These are phyloP conservation scores for Suhomyces tanzawaensis DNA, from an alignment of 805 yeast species.

Conservation along the genomic window DNA sequence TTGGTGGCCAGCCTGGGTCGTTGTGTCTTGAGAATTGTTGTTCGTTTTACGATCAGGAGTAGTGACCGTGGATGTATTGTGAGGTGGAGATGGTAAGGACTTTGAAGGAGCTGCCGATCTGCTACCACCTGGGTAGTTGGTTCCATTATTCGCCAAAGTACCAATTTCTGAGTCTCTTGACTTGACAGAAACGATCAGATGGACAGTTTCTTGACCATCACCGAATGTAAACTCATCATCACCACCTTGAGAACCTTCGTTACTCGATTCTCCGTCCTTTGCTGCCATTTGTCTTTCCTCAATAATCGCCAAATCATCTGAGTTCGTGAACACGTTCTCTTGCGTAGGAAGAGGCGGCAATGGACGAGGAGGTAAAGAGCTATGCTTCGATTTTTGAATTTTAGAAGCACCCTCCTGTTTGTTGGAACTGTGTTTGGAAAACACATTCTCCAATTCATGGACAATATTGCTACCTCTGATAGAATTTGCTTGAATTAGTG, in stretches of 20 bases:
- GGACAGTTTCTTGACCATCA: background rate
- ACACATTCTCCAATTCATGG: slow-evolving; percentile 11
- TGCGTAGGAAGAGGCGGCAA: background rate
- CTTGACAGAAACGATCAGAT: background rate
- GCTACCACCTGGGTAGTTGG: background rate
- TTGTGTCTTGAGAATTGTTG: no score
- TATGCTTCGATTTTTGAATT: background rate
- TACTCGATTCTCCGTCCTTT: background rate
- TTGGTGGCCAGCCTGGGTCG: no score
- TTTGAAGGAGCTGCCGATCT: no score
- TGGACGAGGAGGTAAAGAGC: background rate
- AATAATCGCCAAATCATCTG: slow-evolving; percentile 12
- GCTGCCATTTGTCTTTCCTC: slow-evolving; percentile 4
- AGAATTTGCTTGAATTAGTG: background rate
- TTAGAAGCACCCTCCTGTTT: background rate
- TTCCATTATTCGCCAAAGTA: background rate
- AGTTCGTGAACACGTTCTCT: slow-evolving; percentile 5
- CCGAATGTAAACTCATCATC: background rate
- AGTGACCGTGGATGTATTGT: no score
- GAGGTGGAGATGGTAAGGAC: no score
- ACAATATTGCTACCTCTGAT: slow-evolving; percentile 8
- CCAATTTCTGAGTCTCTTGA: background rate
- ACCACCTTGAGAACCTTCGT: background rate
- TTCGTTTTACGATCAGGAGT: no score
- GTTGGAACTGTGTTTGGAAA: slow-evolving; percentile 3